Conservation (phyloP, 208 protist genomes). For the Wallacemonas sp. region DNA sequence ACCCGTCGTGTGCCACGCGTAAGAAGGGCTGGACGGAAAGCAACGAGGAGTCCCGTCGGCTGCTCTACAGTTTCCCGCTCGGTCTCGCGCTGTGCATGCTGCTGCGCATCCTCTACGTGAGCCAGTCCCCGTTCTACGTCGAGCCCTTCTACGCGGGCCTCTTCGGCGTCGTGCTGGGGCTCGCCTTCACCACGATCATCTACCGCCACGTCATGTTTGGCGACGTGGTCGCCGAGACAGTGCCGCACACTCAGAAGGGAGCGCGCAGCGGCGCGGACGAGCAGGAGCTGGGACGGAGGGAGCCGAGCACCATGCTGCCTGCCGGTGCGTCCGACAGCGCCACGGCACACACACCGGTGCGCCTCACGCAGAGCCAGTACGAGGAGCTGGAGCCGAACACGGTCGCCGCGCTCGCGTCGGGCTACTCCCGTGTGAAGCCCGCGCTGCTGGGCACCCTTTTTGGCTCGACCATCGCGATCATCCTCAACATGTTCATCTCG, state of each 20-base stretch:
- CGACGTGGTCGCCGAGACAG: constrained; percentile 32
- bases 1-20: constrained; percentile 40
- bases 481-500: constrained; percentile 55
- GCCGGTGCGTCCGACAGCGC: background rate
- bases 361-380: constrained; percentile 29
- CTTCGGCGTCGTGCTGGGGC: constrained; percentile 64
- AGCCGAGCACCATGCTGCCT: no score
- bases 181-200: constrained; percentile 54
- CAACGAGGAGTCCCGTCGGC: constrained; percentile 59
- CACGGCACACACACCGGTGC: background rate
- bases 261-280: no score
- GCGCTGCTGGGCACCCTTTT: constrained; percentile 50
- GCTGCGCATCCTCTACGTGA: constrained; percentile 61
- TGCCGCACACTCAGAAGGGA: no score
- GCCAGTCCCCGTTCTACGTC: constrained; percentile 56
- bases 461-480: constrained; percentile 35
- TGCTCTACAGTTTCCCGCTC: constrained; percentile 62
- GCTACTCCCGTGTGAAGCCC: constrained; percentile 39
- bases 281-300: no score
- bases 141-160: constrained; percentile 57
- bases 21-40: constrained; percentile 20
- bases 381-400: constrained; percentile 33
- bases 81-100: constrained; percentile 73
- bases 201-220: constrained; percentile 76
- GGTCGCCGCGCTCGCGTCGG: constrained; percentile 38